Base-by-base conservation (phyloP, 805 yeast species). In the Cyberlindnera xishuangbannaensis region DNA sequence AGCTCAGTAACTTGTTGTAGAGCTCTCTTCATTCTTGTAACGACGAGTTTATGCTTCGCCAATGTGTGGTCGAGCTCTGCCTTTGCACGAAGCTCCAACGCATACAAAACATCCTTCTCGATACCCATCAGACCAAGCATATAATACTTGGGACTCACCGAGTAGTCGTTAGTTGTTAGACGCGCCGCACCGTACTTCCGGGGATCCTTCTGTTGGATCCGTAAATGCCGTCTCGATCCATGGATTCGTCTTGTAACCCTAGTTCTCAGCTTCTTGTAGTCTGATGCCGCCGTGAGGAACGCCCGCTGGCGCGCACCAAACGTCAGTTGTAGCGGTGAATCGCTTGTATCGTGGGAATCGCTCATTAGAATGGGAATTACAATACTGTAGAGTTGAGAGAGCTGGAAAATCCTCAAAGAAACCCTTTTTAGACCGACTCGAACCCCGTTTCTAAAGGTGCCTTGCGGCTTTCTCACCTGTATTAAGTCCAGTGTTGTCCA, bases 31-130 rank as follows among this genome's bases (percentile, higher is more conserved):
- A 82, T 69, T 55, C 83, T 83, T 18, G 87, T 71, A 9, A 67
- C 51, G 46, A 82, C 59, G 39, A 78, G 71, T 34, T 69, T 69
- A n/a, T 70, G 63, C 42, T 56, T 53, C 52, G 44, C 62, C 28
- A 37, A 53, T 15, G 30, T 21, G 28, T 32, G 27, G 21, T 59
- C 69, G 66, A n/a, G n/a, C 40, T 75, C 84, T 40, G 75, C 56
- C 30, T 69, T 56, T 9, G 70, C 59, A 39, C 73, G 72, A 33
- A 77, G 65, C 55, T 81, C 87, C 54, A 76, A 67, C 1, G 88
- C 81, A 45, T 69, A 73, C 19, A 85, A 65, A 51, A 78, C 62
- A 45, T 85, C 83, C 51, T 95, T 71, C 57, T 92, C 97, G 2
- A 82, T 77, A n/a, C 71, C 69, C 37, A 76, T 63, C 16, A 87